phyloP scores from a whole-genome alignment of 2,329 filamentous ascomycete genomes.

The Lojkania enalia region DNA sequence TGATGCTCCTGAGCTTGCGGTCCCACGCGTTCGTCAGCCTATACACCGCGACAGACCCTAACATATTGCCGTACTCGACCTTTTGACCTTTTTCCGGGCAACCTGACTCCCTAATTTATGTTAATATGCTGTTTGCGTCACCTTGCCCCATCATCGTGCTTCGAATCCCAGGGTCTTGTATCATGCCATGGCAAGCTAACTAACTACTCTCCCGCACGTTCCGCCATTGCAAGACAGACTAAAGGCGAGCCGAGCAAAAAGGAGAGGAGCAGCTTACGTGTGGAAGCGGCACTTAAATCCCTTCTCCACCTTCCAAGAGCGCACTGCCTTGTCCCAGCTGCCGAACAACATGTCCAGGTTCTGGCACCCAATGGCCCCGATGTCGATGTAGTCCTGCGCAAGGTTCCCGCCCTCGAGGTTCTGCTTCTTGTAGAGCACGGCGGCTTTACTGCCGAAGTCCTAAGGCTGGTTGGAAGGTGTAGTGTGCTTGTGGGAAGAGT shows the following conservation, averaged over 20 bases:
- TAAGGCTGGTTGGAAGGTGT: too few species aligned
- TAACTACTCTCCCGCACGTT: background rate
- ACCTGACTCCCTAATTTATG: background rate
- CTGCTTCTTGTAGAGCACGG: background rate
- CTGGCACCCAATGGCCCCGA: background rate
- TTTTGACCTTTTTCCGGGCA: background rate
- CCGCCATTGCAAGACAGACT: background rate
- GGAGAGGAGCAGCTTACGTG: background rate
- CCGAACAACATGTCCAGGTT: background rate
- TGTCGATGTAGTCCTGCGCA: background rate
- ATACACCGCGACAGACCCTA: background rate
- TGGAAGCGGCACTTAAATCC: background rate
- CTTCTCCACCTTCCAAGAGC: background rate
- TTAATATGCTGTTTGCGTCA: background rate
- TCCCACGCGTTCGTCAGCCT: background rate
- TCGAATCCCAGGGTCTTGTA: background rate
- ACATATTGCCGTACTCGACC: background rate
- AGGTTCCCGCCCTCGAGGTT: background rate
- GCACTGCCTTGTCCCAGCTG: background rate
- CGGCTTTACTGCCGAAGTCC: too few species aligned
- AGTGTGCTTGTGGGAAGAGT: too few species aligned
- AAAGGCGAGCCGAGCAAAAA: background rate
- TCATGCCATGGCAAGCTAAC: too few species aligned
- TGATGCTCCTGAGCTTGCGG: background rate
- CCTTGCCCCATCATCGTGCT: background rate